Base-by-base conservation (phyloP, 805 yeast genomes). In the Candida nonsorbophila region DNA sequence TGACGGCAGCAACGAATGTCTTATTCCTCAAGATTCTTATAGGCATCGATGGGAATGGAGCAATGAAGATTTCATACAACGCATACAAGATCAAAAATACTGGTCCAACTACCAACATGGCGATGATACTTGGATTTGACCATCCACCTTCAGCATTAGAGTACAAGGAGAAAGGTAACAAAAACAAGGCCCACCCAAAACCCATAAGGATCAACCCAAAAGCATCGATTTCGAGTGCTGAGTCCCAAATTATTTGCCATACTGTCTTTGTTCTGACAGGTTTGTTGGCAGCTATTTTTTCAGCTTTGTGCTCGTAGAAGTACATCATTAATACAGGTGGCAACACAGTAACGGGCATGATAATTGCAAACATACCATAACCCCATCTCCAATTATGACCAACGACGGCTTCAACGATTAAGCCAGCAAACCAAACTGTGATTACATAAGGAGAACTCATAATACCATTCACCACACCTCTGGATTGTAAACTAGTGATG, bases 361-460 rank as follows among this genome's bases (percentile, higher is more conserved):
- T 57, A 20, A 69, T 55, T 16, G 67, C 60, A 51, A 70, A 70
- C 53, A 68, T 57, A 32, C 72, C 74, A 38, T 62, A 68, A 20
- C 74, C 77, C 69, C 72, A 65, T 49, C 75, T 58, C 77, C 77
- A 72, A 24, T 63, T 58, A 15, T 37, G 39, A 22, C 38, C 36
- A 9, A 53, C 40, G 14, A 67, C 44, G 18, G 51, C 47, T 4
- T 45, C 41, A 7, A 46, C 62, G 33, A 62, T 61, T 6, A 44
- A 50, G 32, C 69, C 71, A 11, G 67, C 44, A 32, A 60, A 45
- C 72, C 69, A 67, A 12, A 58, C 51, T 24, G 55, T 67, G 33
- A 57, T 50, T 33, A 66, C 40, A 38, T 51, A 67, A n/a, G 74
- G 74, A 7, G 62, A 35, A n/a, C 55, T 29, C 12, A 61, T 36